Percentiles rank a stretch among this genome's conserved stretches.
Evolutionary conservation across 78 protist species (phyloP).

Genomic region (Dictyostelium citrinum): DNA sequence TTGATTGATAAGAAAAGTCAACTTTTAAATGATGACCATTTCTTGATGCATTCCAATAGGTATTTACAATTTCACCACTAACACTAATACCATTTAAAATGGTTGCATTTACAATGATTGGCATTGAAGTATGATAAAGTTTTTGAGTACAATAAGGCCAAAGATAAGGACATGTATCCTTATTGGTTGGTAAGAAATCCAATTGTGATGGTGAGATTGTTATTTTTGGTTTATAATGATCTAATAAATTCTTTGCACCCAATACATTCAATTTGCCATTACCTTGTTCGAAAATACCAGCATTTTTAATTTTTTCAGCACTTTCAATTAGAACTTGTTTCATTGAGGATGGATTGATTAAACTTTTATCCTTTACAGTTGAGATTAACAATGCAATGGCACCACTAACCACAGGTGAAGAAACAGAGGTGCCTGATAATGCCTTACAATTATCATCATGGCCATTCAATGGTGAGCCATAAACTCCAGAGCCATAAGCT

Average conservation of each 20-base stretch:
- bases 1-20: not conserved
- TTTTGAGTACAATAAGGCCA: constrained; percentile 97
- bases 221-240: constrained; percentile 74
- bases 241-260: constrained; percentile 9
- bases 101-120: constrained; percentile 89
- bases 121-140: constrained; percentile 76
- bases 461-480: constrained; percentile 11
- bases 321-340: constrained; percentile 86
- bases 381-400: constrained; percentile 44
- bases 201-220: constrained; percentile 56
- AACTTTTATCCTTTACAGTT: not conserved
- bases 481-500: constrained; percentile 77
- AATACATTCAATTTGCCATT: constrained; percentile 77
- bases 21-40: constrained; percentile 70
- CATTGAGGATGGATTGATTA: constrained; percentile 83
- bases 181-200: constrained; percentile 51
- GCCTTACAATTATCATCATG: constrained; percentile 62
- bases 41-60: constrained; percentile 28
- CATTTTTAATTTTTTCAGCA: constrained; percentile 38
- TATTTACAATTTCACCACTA: constrained; percentile 20
- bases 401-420: constrained; percentile 97
- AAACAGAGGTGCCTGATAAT: constrained; percentile 93
- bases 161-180: constrained; percentile 78
- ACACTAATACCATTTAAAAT: constrained; percentile 86
- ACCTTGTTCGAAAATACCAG: constrained; percentile 90